Conservation (phyloP, 345 rosid species). For the Camelina laxa region DNA sequence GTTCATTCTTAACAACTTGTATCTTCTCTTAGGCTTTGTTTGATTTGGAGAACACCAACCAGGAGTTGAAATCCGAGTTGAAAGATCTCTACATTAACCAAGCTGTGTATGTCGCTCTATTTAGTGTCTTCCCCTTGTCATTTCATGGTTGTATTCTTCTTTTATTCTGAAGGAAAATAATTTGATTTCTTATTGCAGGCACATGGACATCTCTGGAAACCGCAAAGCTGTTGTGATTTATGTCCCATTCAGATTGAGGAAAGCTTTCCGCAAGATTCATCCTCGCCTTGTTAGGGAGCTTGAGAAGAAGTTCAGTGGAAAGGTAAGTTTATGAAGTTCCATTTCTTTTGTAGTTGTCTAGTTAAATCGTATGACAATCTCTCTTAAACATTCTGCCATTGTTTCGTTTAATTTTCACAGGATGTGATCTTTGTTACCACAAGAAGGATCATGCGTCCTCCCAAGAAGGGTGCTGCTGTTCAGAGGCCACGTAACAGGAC, state of each 20-base stretch:
- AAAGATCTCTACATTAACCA: slow-evolving; percentile 83
- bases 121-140: background rate
- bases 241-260: slow-evolving; percentile 90
- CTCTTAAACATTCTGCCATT: background rate
- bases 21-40: slow-evolving; percentile 61
- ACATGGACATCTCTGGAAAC: slow-evolving; percentile 77
- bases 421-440: slow-evolving; percentile 81
- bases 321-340: slow-evolving; percentile 46
- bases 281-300: slow-evolving; percentile 85
- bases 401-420: slow-evolving; percentile 32
- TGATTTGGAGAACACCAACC: slow-evolving; percentile 85
- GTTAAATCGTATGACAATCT: background rate
- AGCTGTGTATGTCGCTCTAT: slow-evolving; percentile 62
- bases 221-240: slow-evolving; percentile 86
- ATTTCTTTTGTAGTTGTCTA: background rate
- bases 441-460: slow-evolving; percentile 82
- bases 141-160: background rate
- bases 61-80: slow-evolving; percentile 79
- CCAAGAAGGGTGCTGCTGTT: slow-evolving; percentile 93
- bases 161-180: background rate
- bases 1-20: background rate
- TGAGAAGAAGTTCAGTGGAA: slow-evolving; percentile 96
- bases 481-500: slow-evolving; percentile 87
- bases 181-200: slow-evolving; percentile 45
- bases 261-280: slow-evolving; percentile 85